Conservation (phyloP, 805 yeast species). For the Suhomyces xylopsoci region DNA sequence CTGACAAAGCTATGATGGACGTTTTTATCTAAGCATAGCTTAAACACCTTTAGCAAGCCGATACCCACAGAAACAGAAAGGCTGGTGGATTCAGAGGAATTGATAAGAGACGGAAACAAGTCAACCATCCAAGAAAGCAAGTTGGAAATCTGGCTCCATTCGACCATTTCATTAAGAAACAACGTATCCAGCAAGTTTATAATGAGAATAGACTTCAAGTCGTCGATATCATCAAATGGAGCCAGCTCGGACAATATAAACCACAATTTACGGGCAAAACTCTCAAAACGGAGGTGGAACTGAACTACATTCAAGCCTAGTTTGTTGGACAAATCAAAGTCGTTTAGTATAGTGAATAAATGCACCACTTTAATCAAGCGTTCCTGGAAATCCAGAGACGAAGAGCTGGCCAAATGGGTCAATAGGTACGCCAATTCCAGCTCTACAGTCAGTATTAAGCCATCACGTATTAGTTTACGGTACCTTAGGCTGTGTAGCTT, state of each 20-base stretch:
- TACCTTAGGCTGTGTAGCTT: constrained; percentile 27
- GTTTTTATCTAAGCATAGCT: constrained; percentile 19
- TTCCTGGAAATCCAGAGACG: neutral
- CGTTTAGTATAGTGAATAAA: constrained; percentile 35
- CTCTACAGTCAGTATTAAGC: constrained; percentile 18
- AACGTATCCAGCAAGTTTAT: constrained; percentile 30
- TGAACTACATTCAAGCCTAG: constrained; percentile 21
- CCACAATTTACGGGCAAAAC: constrained; percentile 30
- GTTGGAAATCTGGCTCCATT: constrained; percentile 26
- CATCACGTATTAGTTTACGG: constrained; percentile 17
- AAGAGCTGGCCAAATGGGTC: constrained; percentile 5
- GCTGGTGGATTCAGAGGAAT: neutral
- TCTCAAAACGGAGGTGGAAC: constrained; percentile 27
- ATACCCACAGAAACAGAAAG: constrained; percentile 12
- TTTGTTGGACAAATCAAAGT: constrained; percentile 31
- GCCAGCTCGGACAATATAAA: constrained; percentile 18
- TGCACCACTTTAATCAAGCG: constrained; percentile 21
- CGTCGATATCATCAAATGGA: constrained; percentile 8
- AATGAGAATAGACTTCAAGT: constrained; percentile 29
- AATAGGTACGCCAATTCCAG: constrained; percentile 14
- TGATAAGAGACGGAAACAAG: constrained; percentile 6
- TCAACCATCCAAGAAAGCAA: constrained; percentile 25
- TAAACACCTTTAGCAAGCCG: constrained; percentile 22
- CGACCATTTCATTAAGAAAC: constrained; percentile 19
- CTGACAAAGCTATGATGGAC: constrained; percentile 18